Percentiles rank a stretch among this genome's conserved stretches.
These are phyloP conservation scores for Rhodosporidiobolus sp. DNA, from an alignment of 768 basidiomycete species.

Conservation along the genomic window DNA sequence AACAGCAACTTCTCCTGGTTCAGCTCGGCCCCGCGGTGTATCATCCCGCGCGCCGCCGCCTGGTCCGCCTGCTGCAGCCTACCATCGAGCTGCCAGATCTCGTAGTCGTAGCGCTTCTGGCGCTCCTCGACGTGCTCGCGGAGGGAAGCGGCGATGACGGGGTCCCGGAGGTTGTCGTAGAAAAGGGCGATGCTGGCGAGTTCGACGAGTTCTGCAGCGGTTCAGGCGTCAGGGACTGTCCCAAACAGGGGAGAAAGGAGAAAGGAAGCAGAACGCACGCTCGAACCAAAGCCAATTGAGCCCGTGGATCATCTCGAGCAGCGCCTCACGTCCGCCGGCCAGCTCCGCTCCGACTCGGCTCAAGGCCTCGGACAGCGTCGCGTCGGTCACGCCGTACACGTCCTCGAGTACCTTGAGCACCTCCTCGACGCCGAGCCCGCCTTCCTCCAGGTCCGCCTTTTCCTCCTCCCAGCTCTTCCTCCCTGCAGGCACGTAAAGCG, in stretches of 20 bases:
- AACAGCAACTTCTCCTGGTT: too few relatives aligned
- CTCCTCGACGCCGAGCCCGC: neutral
- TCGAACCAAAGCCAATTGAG: slow-evolving; percentile 2
- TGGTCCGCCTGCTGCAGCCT: neutral
- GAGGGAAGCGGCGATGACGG: neutral
- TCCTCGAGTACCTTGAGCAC: neutral
- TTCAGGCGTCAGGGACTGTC: too few relatives aligned
- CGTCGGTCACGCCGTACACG: neutral
- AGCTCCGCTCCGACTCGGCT: neutral
- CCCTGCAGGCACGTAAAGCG: neutral
- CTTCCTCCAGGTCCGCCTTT: too few relatives aligned
- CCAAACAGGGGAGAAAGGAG: too few relatives aligned
- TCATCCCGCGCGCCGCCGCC: too few relatives aligned
- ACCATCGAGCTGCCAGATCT: neutral
- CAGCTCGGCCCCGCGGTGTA: too few relatives aligned
- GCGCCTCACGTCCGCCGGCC: neutral
- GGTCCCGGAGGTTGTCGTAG: neutral
- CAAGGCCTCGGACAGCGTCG: neutral
- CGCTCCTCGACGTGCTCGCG: neutral
- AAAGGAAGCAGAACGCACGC: neutral
- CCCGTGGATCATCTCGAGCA: neutral
- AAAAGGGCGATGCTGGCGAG: neutral
- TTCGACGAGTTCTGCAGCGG: slow-evolving; percentile 4
- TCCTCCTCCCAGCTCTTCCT: neutral
- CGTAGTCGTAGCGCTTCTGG: neutral